Conservation (phyloP, 2,329 filamentous ascomycete species). For the Colletotrichum melonis region DNA sequence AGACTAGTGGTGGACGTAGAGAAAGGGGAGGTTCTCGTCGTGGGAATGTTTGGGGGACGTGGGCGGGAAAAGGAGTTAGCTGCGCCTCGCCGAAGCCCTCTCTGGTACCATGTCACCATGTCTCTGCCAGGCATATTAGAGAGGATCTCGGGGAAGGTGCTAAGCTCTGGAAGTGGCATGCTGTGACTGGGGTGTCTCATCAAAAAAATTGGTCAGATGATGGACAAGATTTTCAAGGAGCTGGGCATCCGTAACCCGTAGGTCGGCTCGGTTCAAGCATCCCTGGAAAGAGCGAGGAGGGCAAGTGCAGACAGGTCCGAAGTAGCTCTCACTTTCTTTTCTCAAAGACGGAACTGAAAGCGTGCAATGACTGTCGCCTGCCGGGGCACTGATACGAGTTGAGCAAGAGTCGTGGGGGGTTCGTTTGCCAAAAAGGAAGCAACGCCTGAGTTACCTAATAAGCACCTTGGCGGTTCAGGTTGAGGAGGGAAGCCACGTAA, state of each 20-base stretch:
- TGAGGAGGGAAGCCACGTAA: not conserved
- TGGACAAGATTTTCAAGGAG: not conserved
- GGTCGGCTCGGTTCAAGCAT: conserved; percentile 20
- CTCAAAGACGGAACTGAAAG: not conserved
- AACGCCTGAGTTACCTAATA: not conserved
- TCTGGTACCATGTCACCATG: not conserved
- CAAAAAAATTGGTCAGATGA: conserved; percentile 25
- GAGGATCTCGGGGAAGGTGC: not conserved
- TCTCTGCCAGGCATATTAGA: not conserved
- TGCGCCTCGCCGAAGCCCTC: conserved; percentile 17
- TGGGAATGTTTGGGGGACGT: not conserved
- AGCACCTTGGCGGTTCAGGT: not conserved
- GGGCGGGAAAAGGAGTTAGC: conserved; percentile 4
- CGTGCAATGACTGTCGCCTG: too few relatives aligned
- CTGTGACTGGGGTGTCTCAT: conserved; percentile 25
- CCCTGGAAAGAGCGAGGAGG: not conserved
- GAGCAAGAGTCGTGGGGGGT: not conserved
- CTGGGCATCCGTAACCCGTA: not conserved
- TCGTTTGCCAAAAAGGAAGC: not conserved
- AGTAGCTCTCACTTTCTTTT: not conserved
- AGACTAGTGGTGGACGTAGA: not conserved
- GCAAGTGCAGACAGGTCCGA: not conserved
- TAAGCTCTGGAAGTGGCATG: conserved; percentile 3
- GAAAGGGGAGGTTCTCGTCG: conserved; percentile 21
- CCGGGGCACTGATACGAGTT: too few relatives aligned